Evolutionary conservation across 208 protist species (phyloP).

Genomic region (Phytomonas sp.): DNA sequence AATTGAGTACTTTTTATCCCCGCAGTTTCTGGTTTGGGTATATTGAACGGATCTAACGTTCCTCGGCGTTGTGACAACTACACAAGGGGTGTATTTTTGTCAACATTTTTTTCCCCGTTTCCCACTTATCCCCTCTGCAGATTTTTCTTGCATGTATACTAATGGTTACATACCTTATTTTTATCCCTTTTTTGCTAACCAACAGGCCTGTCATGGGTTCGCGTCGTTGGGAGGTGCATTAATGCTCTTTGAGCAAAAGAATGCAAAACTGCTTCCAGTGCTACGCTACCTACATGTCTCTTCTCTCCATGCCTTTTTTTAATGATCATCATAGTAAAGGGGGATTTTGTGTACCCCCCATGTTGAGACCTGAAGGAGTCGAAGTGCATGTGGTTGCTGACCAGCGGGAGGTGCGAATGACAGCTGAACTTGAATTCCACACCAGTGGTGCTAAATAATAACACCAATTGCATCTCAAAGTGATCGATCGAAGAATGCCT

Average conservation of each 20-base stretch:
- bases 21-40: neutral
- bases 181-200: neutral
- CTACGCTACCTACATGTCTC: neutral
- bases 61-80: neutral
- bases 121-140: neutral
- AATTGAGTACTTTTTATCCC: neutral
- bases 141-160: slow-evolving; percentile 7
- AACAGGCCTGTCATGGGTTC: neutral
- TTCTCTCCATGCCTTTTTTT: neutral
- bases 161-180: neutral
- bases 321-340: neutral
- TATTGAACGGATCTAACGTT: neutral
- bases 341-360: neutral
- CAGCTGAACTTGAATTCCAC: neutral
- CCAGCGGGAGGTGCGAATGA: neutral
- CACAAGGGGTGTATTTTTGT: neutral
- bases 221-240: neutral
- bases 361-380: neutral
- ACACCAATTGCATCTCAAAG: no score
- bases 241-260: neutral
- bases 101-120: slow-evolving; percentile 2
- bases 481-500: no score
- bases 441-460: neutral
- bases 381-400: neutral
- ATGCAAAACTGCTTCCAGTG: neutral